Evolutionary conservation across 768 basidiomycete genomes (phyloP).

Genomic region (Pisolithus tinctorius): DNA sequence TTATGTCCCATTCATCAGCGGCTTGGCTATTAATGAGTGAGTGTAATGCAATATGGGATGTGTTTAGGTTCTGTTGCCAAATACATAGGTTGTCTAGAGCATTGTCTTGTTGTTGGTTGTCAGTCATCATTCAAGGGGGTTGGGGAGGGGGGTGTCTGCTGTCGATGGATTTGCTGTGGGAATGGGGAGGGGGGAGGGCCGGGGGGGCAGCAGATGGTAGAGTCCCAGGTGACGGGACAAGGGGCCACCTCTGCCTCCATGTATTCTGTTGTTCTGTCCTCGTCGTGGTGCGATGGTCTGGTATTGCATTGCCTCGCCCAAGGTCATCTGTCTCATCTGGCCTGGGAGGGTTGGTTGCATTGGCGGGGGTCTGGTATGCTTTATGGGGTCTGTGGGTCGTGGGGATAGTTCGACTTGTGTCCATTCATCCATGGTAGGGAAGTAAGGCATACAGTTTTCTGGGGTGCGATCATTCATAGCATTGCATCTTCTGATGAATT

Average conservation of each 20-base stretch:
- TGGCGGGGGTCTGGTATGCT: not conserved
- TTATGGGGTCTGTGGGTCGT: not conserved
- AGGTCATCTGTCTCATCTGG: not conserved
- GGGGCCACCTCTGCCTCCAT: no score
- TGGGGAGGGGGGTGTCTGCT: not conserved
- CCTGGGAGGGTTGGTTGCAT: not conserved
- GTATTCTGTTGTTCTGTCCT: no score
- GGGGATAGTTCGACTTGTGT: not conserved
- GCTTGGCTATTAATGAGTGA: constrained; percentile 3
- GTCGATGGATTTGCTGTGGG: not conserved
- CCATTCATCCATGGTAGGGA: constrained; percentile 8
- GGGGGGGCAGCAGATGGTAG: no score
- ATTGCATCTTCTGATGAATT: not conserved
- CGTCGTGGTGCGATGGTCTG: not conserved
- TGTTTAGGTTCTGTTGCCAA: no score
- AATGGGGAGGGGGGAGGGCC: not conserved
- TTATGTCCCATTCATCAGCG: constrained; percentile 22
- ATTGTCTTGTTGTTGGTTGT: constrained; percentile 23
- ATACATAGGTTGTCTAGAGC: constrained; percentile 14
- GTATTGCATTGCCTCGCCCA: not conserved
- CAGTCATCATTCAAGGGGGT: not conserved
- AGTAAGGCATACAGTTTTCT: constrained; percentile 8
- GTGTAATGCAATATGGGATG: not conserved
- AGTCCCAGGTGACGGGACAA: no score
- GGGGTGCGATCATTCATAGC: not conserved